Base-by-base conservation (phyloP, 257 asterid species). In the Rubia yunnanensis region DNA sequence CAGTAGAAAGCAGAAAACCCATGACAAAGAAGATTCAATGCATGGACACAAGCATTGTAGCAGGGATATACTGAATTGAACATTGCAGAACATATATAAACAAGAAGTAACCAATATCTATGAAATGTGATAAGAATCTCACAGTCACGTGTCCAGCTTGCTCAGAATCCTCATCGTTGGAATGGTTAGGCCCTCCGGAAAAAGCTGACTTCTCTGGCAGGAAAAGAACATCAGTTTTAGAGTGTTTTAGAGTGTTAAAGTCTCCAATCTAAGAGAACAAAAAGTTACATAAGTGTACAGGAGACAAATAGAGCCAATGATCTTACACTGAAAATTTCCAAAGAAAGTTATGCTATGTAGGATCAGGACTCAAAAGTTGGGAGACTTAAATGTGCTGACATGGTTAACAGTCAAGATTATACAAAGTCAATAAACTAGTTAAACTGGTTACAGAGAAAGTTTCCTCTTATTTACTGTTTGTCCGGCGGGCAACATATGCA, bases 101-200 rank as follows among this genome's bases (percentile, higher is more conserved):
- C 14, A 31, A 23, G 7, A 48, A 44, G 17, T 0, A 66, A 28
- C 27, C 63, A 70, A 68, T 61, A 76, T 30, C 22, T 34, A 65
- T 28, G 64, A 63, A 27, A 62, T 7, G 17, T 64, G 54, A 76
- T 34, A 39, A 53, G 71, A 52, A 60, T 67, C 96, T 85, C 76
- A 92, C 99, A 69, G 74, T 72, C 76, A 78, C 92, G 30, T 74
- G 73, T 50, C 64, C 83, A 23, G 72, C 56, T 71, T 70, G 84
- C 59, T 61, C 73, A 56, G 70, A 76, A 72, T 70, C 73, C 74
- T 76, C 84, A 27, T 74, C 71, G 52, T 67, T 84, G 75, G 72
- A 60, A 48, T 67, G 66, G 76, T 74, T 41, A 53, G 38, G 67
- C 52, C 63, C 81, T 70, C 84, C 81, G 61, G 82, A 64, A 18